Evolutionary conservation across 805 yeast species (phyloP).

Genomic region (Yarrowia sp.): DNA sequence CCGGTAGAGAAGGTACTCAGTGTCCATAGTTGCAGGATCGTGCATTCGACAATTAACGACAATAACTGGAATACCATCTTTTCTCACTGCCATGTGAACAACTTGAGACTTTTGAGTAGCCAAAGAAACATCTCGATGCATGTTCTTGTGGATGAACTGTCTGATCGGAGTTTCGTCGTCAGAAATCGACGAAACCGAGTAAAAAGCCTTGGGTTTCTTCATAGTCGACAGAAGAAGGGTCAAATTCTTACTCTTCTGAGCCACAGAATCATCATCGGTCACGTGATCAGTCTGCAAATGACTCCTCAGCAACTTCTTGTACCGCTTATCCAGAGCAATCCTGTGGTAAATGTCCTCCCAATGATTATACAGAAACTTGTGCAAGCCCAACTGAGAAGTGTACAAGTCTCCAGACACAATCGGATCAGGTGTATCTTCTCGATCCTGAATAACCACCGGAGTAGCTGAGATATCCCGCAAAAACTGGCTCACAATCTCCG

Average conservation of each 20-base stretch:
- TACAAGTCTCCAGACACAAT: conserved; percentile 1
- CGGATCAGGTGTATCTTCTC: conserved; percentile 30
- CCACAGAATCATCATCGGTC: conserved; percentile 5
- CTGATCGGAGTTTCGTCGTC: conserved; percentile 44
- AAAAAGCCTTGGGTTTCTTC: conserved; percentile 15
- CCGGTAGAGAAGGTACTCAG: conserved; percentile 57
- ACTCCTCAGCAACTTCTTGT: conserved; percentile 27
- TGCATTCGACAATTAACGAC: conserved; percentile 48
- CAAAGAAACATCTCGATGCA: conserved; percentile 37
- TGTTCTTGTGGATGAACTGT: conserved; percentile 70
- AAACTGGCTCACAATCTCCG: conserved; percentile 48
- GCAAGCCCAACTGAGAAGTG: conserved; percentile 47
- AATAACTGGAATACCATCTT: conserved; percentile 71
- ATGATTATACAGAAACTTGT: conserved; percentile 50
- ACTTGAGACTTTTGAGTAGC: conserved; percentile 37
- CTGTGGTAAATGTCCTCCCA: conserved; percentile 42
- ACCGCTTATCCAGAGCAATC: conserved; percentile 31
- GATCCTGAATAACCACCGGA: conserved; percentile 31
- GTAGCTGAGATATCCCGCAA: conserved; percentile 16
- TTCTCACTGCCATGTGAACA: conserved; percentile 62
- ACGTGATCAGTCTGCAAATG: not conserved
- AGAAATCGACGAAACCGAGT: not conserved
- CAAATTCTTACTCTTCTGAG: conserved; percentile 9
- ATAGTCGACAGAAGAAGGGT: not conserved
- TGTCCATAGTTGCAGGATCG: conserved; percentile 41